These are phyloP conservation scores for Ustilago shanxiensis DNA, from an alignment of 1,284 basidiomycete genomes.

Conservation along the genomic window DNA sequence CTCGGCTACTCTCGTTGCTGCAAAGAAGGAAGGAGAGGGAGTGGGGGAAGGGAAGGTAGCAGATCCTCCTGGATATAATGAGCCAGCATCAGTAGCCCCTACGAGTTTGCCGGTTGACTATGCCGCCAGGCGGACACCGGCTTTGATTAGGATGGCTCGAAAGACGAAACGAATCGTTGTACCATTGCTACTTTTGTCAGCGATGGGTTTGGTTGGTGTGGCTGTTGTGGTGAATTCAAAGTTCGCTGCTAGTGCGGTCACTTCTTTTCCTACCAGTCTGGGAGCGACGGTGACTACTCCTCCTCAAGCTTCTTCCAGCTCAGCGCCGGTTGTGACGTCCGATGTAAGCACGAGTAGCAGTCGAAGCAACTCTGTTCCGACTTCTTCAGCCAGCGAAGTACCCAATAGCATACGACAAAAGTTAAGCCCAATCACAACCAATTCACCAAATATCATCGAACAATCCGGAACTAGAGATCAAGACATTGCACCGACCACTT, in stretches of 20 bases:
- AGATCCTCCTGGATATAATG: slow-evolving; percentile 20
- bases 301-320: background rate
- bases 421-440: background rate
- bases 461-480: background rate
- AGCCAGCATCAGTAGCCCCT: background rate
- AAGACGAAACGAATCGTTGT: slow-evolving; percentile 19
- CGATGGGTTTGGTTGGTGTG: slow-evolving; percentile 11
- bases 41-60: background rate
- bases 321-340: background rate
- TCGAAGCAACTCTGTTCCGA: background rate
- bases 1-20: slow-evolving; percentile 18
- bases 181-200: slow-evolving; percentile 20
- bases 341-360: background rate
- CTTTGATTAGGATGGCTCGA: slow-evolving; percentile 10
- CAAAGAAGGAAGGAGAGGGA: background rate
- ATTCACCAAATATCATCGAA: background rate
- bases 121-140: background rate
- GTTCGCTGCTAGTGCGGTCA: slow-evolving; percentile 21
- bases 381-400: background rate
- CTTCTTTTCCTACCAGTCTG: background rate
- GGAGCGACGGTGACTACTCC: background rate
- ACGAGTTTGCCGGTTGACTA: background rate
- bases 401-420: background rate
- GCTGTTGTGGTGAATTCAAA: slow-evolving; percentile 37
- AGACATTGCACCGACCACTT: background rate